Base-by-base conservation (phyloP, 805 yeast species). In the Lachancea nothofagi region DNA sequence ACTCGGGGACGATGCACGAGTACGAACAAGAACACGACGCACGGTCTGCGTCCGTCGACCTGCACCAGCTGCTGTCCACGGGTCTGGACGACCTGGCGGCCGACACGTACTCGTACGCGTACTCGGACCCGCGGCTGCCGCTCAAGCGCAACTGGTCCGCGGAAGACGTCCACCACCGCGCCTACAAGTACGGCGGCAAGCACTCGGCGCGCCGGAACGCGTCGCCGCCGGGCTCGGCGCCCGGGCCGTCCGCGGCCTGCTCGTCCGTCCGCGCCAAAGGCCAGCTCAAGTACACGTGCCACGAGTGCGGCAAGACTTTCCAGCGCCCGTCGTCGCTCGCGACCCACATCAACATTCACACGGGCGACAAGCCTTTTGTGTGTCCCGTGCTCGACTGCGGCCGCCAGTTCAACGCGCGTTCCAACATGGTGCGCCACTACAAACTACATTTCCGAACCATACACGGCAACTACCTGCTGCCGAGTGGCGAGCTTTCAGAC, bases 361-460 rank as follows among this genome's bases (percentile, higher is more conserved):
- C 95, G 1, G 96, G 96, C 18, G 90, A 86, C 51, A 83, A 83
- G 55, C 97, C 97, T n/a, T 88, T 76, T 55, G 67, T 70, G 23
- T 88, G 97, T 64, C 57, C 53, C n/a, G 43, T 44, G 21, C 75
- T 72, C 8, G 62, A 72, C 4, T 88, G 97, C 60, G 73, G 75
- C 13, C 75, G 85, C 45, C 70, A 76, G 18, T 88, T 88, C 40
- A 58, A 56, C 40, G 63, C 60, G 10, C 51, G 51, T 22, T 56
- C 61, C 3, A 58, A 58, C 44, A 53, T 58, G 56, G 40, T 51
- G 27, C 50, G 63, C 43, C 63, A 58, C 36, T 48, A 46, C 37
- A 58, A 54, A 38, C 39, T 51, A 15, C 63, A 58, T 44, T 48
- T 49, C 39, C 48, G 51, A 31, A 33, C 48, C 22, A 33, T 38